Base-by-base conservation (phyloP, 768 basidiomycete species). In the Pulveroboletus sp. region DNA sequence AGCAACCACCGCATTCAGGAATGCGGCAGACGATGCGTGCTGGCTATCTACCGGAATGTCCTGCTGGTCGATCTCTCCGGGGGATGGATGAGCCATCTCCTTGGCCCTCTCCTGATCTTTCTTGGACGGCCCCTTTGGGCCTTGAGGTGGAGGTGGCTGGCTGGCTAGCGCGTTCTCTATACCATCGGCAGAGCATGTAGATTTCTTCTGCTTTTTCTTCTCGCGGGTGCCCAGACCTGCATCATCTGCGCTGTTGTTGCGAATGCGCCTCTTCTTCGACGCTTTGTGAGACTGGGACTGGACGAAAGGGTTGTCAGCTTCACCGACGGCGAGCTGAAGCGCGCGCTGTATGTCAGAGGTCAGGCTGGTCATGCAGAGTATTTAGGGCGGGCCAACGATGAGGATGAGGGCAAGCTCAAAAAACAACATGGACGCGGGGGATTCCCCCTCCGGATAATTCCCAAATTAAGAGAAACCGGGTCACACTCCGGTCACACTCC, bases 1-100 rank as follows among this genome's bases (percentile, higher is more conserved):
- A 30, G 82, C 81, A 18, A 83, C 81, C 12, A 86, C 78, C 0
- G 83, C 83, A 43, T 79, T 80, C 35, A 86, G 69, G 44, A 86
- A 76, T 8, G 81, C 81, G 15, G 78, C 70, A 4, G 83, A 76
- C 3, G 81, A 76, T 8, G 78, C 69, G 38, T 76, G 71, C 21
- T 73, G 68, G 53, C 66, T 69, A 42, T 72, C 68, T 35, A 44
- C 50, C 1, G 60, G 54, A 24, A 56, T 33, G 33, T 57, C 53
- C 26, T 58, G 60, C 24, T 62, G 57, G 24, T 56, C 51, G 61
- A 54, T 49, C 32, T 64, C 69, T 27, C 56, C 60, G 11, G 69
- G 65, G 46, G 71, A 71, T 18, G 66, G 48, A 70, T 77, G 40
- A 5, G 51, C 38, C 50, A 62, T 43, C 37, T 70, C 61, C 64